Evolutionary conservation across 495 filamentous ascomycete genomes (phyloP), one percentile per base, ranked within the genome.

Genomic region (Sabuloglossum arenarium): DNA sequence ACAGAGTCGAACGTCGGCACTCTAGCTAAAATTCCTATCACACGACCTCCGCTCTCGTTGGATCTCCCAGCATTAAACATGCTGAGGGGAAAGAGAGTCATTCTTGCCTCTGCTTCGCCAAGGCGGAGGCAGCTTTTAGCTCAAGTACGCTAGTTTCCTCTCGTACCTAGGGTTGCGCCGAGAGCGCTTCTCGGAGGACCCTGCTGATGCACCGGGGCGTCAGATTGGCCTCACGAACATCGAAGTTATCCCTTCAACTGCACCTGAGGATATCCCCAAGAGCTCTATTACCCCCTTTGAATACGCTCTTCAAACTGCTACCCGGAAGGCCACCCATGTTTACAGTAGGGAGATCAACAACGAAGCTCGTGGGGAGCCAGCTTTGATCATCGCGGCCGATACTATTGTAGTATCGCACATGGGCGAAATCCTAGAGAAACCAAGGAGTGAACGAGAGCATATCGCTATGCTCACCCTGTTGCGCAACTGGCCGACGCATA

Each of bases 401-500:
- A 98, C 91, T 1, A 72, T 98, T 28, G 85, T 97, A 60, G 86
- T 90, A 9, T 82, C 82, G 30, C 69, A 74, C n/a, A 62, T 68
- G 0, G 91, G 88, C 0, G 64, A 73, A 55, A 85, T 97, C 37
- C 71, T 97, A 25, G 91, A 97, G 75, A 98, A 98, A 68, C 91
- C 91, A 28, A 67, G 78, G 37, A 81, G 68, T 25, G 83, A 90
- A 67, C 74, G 73, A n/a, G 80, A 88, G 42, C 91, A 98, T 66
- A 66, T 88, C 9, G 67, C 73, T 25, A 95, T 94, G 88, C 70
- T 97, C 61, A 79, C 75, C 62, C 73, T 76, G 65, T 69, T 98
- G 59, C 72, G 91, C 32, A 86, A 95, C 66, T 77, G 75, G 45
- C 69, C 74, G 16, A 62, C 70, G 10, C 91, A 97, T 66, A 83